Percentiles rank a stretch among this genome's conserved stretches.
These are phyloP conservation scores for Chytriomyces sp. DNA, from an alignment of 192 early-diverging fungal species.

Conservation along the genomic window DNA sequence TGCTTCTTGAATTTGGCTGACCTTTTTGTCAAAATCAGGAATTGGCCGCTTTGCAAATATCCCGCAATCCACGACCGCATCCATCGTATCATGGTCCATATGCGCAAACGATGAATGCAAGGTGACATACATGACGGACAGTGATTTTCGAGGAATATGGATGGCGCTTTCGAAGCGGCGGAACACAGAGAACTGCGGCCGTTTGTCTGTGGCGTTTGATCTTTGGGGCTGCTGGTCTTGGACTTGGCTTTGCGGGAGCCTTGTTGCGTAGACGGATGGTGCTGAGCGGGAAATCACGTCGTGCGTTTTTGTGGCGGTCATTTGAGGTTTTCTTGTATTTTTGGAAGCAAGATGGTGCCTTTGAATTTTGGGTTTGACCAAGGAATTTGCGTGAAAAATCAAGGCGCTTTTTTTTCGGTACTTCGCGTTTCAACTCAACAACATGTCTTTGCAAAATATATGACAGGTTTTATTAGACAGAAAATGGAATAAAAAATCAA, in stretches of 20 bases:
- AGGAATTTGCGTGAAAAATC: too few species aligned
- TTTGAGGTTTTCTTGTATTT: too few species aligned
- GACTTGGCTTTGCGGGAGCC: neutral
- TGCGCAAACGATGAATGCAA: neutral
- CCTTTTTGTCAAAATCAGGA: neutral
- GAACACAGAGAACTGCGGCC: neutral
- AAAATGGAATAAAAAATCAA: too few species aligned
- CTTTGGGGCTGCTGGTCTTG: neutral
- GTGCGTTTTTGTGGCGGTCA: too few species aligned
- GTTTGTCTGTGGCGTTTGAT: neutral
- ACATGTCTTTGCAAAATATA: too few species aligned
- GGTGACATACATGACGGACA: neutral
- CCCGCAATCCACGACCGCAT: neutral
- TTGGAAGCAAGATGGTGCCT: too few species aligned
- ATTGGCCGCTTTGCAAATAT: neutral
- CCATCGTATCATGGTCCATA: neutral
- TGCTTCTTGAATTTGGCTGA: neutral
- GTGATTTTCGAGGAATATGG: neutral
- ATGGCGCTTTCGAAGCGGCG: slow-evolving; percentile 3
- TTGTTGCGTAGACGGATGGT: neutral
- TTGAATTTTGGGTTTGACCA: too few species aligned
- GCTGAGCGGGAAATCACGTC: too few species aligned
- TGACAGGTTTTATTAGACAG: too few species aligned
- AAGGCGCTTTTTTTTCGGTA: too few species aligned
- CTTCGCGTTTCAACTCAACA: too few species aligned